Base-by-base conservation (phyloP, 148 eudicot species). In the Amaranthus hypochondriacus region DNA sequence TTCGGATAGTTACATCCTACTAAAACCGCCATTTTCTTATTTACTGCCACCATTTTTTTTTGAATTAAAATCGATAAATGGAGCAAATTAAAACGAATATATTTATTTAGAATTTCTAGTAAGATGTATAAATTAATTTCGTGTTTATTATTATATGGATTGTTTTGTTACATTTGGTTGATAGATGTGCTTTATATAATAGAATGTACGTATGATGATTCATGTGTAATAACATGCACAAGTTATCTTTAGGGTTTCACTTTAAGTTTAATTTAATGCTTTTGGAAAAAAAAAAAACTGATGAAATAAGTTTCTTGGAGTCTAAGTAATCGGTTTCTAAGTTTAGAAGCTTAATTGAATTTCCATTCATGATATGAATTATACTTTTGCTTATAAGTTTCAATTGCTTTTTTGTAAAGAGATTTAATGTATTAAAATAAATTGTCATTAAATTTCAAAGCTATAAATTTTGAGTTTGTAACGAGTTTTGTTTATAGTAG, bases 1-100 rank as follows among this genome's bases (percentile, higher is more conserved):
- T 76, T 75, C 5, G 79, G 80, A 42, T 82, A 82, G 64, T 82
- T 82, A 75, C 85, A 82, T 13, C 85, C 85, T 76, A 79, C 85
- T 50, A 79, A 53, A 13, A 82, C 77, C 1, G 80, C 85, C 77
- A 72, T 70, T 13, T 77, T 79, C 64, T 76, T 82, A 68, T 68
- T 74, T 62, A 58, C 72, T 57, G 66, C 73, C 42, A 54, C 73
- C 80, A 80, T 78, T 62, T 67, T 67, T 67, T 0, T 43, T 2
- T 1, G 1, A 15, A 46, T 3, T 52, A n/a, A n/a, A 44, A 42
- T 21, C 9, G 10, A 39, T 5, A 11, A 72, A 13, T 44, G 9
- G 46, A 5, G 3, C 5, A 42, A 54, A 8, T 65, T 63, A 48
- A n/a, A 60, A 6, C 18, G 42, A 2, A 48, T 48, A 11, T 6